phyloP scores from a whole-genome alignment of 768 basidiomycete genomes.

The Russula sp. region DNA sequence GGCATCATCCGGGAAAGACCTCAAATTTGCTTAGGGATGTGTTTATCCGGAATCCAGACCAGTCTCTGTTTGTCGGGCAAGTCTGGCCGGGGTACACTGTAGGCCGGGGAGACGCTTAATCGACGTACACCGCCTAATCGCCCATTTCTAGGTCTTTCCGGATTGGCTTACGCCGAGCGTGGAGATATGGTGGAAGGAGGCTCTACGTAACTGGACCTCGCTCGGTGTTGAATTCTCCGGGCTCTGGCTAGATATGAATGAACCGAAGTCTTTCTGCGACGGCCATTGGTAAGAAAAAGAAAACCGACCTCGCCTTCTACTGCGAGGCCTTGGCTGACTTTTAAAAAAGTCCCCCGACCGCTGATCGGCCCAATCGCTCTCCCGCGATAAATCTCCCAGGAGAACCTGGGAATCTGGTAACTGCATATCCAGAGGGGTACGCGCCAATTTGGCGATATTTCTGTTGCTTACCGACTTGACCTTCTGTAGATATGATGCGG shows the following conservation, averaged over 20 bases:
- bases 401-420: constrained; percentile 44
- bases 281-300: constrained; percentile 33
- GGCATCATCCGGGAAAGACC: neutral
- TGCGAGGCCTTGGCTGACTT: neutral
- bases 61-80: constrained; percentile 62
- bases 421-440: constrained; percentile 67
- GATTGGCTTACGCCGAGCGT: constrained; percentile 56
- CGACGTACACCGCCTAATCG: neutral
- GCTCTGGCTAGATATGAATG: constrained; percentile 70
- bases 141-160: constrained; percentile 44
- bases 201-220: constrained; percentile 48
- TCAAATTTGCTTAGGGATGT: constrained; percentile 40
- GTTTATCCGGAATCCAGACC: constrained; percentile 73
- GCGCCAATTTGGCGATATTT: neutral
- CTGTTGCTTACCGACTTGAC: neutral
- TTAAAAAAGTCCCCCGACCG: constrained; percentile 46
- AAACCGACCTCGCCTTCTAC: neutral
- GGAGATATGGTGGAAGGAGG: constrained; percentile 55
- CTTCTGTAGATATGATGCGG: constrained; percentile 49
- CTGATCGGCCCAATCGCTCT: constrained; percentile 49
- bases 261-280: constrained; percentile 57
- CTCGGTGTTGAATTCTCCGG: constrained; percentile 55
- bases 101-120: constrained; percentile 16
- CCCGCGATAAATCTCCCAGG: constrained; percentile 55
- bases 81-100: constrained; percentile 78